phyloP scores from a whole-genome alignment of 345 rosid genomes.

The Arabis hirsuta region DNA sequence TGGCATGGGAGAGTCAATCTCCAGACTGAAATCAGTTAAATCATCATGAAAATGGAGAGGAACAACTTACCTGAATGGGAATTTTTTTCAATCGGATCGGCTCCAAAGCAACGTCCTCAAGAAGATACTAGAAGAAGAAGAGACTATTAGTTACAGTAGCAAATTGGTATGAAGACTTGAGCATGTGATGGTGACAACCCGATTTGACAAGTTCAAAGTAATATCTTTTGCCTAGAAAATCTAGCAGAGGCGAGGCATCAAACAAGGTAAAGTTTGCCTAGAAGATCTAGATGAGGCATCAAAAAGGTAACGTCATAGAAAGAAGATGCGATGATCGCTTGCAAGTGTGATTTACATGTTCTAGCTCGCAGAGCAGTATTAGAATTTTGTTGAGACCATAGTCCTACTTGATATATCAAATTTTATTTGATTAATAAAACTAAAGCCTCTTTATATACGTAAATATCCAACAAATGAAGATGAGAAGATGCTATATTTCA shows the following conservation, averaged over 20 bases:
- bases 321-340: conserved; percentile 12
- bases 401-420: neutral
- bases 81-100: conserved; percentile 65
- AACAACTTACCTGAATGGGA: conserved; percentile 70
- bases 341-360: conserved; percentile 1
- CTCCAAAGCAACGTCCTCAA: conserved; percentile 84
- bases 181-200: conserved; percentile 3
- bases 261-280: neutral
- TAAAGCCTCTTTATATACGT: neutral
- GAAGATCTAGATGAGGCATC: conserved; percentile 19
- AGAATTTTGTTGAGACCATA: neutral
- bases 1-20: neutral
- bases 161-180: neutral
- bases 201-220: neutral
- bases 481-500: conserved; percentile 5
- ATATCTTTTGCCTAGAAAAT: conserved; percentile 17
- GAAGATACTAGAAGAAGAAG: conserved; percentile 69
- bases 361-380: conserved; percentile 8
- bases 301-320: neutral
- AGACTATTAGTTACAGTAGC: conserved; percentile 19
- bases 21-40: conserved; percentile 21
- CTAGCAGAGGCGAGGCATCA: conserved; percentile 18
- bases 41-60: neutral
- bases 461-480: conserved; percentile 26
- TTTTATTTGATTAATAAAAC: neutral